These are phyloP conservation scores for Tephrocybe sp. DNA, from an alignment of 768 basidiomycete species.

Conservation along the genomic window DNA sequence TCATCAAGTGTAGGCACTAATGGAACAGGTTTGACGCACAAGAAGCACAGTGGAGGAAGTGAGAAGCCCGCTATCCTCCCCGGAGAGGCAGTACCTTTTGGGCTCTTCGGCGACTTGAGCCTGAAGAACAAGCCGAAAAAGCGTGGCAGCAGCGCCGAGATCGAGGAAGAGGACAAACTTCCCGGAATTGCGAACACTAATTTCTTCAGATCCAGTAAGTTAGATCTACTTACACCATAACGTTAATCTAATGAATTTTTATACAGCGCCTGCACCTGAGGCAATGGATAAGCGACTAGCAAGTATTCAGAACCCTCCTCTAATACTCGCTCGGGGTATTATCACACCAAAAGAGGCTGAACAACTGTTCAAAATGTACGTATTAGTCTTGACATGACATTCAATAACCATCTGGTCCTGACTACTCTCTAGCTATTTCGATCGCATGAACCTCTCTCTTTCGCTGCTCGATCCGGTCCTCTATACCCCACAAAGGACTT, in stretches of 20 bases:
- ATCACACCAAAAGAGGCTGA: conserved; percentile 69
- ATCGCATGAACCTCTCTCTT: conserved; percentile 76
- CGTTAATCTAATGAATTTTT: neutral
- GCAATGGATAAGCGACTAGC: conserved; percentile 38
- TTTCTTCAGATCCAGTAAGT: conserved; percentile 61
- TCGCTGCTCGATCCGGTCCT: conserved; percentile 80
- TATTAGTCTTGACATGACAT: too few species aligned
- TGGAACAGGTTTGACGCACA: conserved; percentile 30
- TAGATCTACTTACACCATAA: neutral
- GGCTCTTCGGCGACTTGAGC: conserved; percentile 70
- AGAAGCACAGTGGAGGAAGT: conserved; percentile 37
- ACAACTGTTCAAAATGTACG: conserved; percentile 70
- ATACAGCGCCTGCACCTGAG: conserved; percentile 40
- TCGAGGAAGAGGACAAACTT: conserved; percentile 46
- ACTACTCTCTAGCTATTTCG: conserved; percentile 57
- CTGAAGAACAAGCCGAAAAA: conserved; percentile 42
- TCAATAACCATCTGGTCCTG: conserved; percentile 6
- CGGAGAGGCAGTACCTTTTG: conserved; percentile 64
- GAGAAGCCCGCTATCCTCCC: conserved; percentile 59
- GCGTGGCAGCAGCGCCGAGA: conserved; percentile 34
- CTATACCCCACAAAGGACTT: conserved; percentile 81
- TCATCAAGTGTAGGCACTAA: conserved; percentile 41
- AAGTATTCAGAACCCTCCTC: conserved; percentile 51
- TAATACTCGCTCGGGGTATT: conserved; percentile 63
- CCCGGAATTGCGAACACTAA: conserved; percentile 66